phyloP scores from a whole-genome alignment of 257 asterid species.

The Solanum acaule region DNA sequence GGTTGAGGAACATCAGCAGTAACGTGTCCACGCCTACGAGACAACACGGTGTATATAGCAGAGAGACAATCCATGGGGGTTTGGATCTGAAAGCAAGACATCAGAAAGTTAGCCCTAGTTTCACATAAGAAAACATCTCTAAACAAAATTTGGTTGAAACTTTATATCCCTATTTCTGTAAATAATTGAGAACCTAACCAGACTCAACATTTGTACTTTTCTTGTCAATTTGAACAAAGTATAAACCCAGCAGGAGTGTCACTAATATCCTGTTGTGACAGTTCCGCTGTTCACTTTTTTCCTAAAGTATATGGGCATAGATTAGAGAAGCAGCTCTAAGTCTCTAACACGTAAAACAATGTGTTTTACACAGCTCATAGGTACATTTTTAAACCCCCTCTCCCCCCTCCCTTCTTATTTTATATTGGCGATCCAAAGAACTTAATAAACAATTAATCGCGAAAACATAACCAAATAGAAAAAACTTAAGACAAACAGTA shows the following conservation, averaged over 20 bases:
- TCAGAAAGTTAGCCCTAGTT: constrained; percentile 7
- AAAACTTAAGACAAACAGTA: neutral
- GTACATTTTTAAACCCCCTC: neutral
- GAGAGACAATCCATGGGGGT: constrained; percentile 97
- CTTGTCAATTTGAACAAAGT: neutral
- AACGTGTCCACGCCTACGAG: constrained; percentile 96
- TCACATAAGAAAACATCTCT: neutral
- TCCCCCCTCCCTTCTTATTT: neutral
- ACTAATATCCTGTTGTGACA: neutral
- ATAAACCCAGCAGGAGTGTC: neutral
- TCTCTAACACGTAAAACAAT: neutral
- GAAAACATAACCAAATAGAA: neutral
- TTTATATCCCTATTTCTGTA: neutral
- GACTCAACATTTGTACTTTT: neutral
- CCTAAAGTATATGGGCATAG: neutral
- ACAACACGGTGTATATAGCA: constrained; percentile 83
- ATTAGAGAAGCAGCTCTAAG: neutral
- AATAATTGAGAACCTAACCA: neutral
- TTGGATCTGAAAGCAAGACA: constrained; percentile 56
- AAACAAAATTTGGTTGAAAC: neutral
- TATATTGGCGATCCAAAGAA: neutral
- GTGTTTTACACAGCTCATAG: neutral
- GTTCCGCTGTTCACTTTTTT: neutral
- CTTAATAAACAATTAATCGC: neutral
- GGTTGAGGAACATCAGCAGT: constrained; percentile 97